Percentiles rank a stretch among this genome's conserved stretches.
Evolutionary conservation across 176 grass and related monocot genomes (phyloP).

Genomic region (Canna indica): DNA sequence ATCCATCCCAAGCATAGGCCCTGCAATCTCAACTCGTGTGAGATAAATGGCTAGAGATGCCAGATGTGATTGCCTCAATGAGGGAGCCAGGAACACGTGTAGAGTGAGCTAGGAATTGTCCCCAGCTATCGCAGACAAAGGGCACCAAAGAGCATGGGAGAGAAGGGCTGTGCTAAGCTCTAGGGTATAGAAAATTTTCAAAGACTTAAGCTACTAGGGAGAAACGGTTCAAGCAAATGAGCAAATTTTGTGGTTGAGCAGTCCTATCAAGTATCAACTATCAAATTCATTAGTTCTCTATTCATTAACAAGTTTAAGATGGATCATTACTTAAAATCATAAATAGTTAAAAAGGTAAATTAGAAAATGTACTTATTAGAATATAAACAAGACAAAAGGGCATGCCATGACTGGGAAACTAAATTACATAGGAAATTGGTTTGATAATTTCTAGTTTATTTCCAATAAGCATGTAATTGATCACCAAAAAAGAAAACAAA

Average conservation of each 20-base stretch:
- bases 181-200: not conserved
- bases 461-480: not conserved
- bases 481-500: not conserved
- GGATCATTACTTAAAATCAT: not conserved
- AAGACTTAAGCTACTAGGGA: not conserved
- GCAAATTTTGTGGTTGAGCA: not conserved
- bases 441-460: not conserved
- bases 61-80: too few species aligned
- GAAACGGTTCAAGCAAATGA: not conserved
- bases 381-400: constrained; percentile 3
- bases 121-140: too few species aligned
- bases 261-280: not conserved
- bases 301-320: not conserved
- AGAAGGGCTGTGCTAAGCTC: too few species aligned
- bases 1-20: too few species aligned
- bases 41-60: too few species aligned
- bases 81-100: too few species aligned
- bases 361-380: not conserved
- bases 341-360: too few species aligned
- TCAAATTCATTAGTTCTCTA: not conserved
- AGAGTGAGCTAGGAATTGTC: too few species aligned
- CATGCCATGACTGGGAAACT: not conserved
- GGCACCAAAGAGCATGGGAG: too few species aligned
- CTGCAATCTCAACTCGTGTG: too few species aligned
- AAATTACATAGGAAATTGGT: not conserved